phyloP scores from a whole-genome alignment of 495 filamentous ascomycete species.

The Aspergillus panamensis region DNA sequence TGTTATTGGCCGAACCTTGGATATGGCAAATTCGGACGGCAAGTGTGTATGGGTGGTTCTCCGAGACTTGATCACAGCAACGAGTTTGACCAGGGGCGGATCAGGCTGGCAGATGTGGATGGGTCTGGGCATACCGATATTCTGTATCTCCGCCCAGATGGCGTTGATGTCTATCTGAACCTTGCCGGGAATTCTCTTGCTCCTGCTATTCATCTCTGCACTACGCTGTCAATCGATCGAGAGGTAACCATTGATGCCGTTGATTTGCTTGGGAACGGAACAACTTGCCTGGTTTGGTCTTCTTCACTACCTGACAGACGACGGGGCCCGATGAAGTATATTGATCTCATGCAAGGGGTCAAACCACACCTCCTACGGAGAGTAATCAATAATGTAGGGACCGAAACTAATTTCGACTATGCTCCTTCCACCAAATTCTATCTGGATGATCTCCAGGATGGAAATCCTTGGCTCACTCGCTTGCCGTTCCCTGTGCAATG shows the following conservation, averaged over 20 bases:
- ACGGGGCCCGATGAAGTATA: not conserved
- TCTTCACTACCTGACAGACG: not conserved
- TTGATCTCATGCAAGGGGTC: not conserved
- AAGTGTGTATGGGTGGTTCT: not conserved
- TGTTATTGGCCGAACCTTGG: conserved; percentile 6
- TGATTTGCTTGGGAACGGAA: conserved; percentile 2
- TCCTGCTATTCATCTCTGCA: not conserved
- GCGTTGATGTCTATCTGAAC: not conserved
- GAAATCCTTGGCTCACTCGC: not conserved
- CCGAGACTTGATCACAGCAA: not conserved
- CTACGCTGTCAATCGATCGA: not conserved
- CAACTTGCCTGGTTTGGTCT: conserved; percentile 1
- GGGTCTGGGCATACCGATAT: not conserved
- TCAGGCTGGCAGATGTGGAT: not conserved
- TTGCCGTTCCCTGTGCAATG: conserved; percentile 5
- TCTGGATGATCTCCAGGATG: not conserved
- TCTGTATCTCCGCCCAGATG: not conserved
- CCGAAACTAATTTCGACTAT: not conserved
- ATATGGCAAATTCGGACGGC: not conserved
- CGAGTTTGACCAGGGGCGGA: not conserved
- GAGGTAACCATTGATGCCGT: not conserved
- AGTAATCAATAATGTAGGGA: not conserved
- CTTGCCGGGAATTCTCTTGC: not conserved
- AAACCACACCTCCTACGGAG: not conserved
- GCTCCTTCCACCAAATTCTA: conserved; percentile 4